Evolutionary conservation across 2,329 filamentous ascomycete genomes (phyloP).

Genomic region (Trichoderma afroharzianum): DNA sequence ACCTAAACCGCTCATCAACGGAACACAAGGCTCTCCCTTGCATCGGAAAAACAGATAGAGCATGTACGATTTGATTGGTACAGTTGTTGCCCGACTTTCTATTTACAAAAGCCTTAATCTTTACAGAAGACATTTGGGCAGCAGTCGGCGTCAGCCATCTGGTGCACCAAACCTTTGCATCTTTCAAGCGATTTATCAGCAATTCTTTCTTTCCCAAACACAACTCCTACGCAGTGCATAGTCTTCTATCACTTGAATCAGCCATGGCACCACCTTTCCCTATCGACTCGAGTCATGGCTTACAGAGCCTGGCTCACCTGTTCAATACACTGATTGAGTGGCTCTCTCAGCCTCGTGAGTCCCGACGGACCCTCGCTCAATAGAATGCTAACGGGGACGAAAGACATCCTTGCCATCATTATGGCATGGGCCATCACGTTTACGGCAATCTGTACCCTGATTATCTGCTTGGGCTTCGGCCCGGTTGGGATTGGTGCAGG

Average conservation of each 20-base stretch:
- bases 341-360: conserved; percentile 15
- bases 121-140: not conserved
- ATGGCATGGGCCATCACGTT: conserved; percentile 13
- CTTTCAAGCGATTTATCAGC: not conserved
- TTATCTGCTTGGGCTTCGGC: conserved; percentile 13
- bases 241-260: not conserved
- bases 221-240: not conserved
- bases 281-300: not conserved
- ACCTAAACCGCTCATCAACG: not conserved
- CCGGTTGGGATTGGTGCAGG: conserved; percentile 16
- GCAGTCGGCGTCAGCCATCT: not conserved
- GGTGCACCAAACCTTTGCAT: not conserved
- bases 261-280: not conserved
- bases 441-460: conserved; percentile 7
- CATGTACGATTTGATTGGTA: not conserved
- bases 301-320: not conserved
- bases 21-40: not conserved
- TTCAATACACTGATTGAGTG: not conserved
- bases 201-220: not conserved
- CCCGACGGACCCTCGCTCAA: not conserved
- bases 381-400: not conserved
- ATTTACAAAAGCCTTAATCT: not conserved
- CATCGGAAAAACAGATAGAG: not conserved
- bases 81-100: too few relatives aligned
- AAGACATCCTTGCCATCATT: conserved; percentile 3